phyloP scores from a whole-genome alignment of 192 early-diverging fungal genomes.

The Backusella luteola region DNA sequence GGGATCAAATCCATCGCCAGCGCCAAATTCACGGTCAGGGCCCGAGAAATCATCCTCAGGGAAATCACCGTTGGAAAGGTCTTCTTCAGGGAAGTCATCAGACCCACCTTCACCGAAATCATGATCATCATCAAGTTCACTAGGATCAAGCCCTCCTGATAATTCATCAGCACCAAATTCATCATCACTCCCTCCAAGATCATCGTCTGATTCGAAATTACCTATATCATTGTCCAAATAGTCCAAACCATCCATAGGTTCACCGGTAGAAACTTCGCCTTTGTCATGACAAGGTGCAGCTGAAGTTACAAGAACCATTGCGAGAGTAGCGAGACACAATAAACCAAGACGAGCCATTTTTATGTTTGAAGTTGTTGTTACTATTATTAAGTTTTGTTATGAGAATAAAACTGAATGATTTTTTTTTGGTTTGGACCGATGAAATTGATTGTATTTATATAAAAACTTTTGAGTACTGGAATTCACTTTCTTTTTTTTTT shows the following conservation, averaged over 20 bases:
- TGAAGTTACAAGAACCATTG: background rate
- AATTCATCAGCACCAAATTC: background rate
- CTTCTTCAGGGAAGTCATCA: background rate
- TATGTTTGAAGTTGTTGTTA: background rate
- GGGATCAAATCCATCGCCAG: background rate
- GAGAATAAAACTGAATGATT: background rate
- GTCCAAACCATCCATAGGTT: background rate
- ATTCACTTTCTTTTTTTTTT: background rate
- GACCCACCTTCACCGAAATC: background rate
- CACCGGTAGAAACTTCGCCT: background rate
- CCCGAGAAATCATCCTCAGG: background rate
- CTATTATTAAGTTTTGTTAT: background rate
- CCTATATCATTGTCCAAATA: background rate
- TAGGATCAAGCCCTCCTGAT: background rate
- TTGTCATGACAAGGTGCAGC: slow-evolving; percentile 1
- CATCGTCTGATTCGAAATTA: slow-evolving; percentile 3
- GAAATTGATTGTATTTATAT: background rate
- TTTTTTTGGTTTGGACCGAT: background rate
- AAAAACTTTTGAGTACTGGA: background rate
- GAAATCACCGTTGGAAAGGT: background rate
- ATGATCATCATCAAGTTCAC: background rate
- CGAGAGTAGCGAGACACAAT: background rate
- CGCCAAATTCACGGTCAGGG: background rate
- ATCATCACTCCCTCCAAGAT: background rate
- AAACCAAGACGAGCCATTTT: background rate